Percentiles rank a stretch among this genome's conserved stretches.
These are phyloP conservation scores for Stenogyne calaminthoides DNA, from an alignment of 305 asterid species.

Conservation along the genomic window DNA sequence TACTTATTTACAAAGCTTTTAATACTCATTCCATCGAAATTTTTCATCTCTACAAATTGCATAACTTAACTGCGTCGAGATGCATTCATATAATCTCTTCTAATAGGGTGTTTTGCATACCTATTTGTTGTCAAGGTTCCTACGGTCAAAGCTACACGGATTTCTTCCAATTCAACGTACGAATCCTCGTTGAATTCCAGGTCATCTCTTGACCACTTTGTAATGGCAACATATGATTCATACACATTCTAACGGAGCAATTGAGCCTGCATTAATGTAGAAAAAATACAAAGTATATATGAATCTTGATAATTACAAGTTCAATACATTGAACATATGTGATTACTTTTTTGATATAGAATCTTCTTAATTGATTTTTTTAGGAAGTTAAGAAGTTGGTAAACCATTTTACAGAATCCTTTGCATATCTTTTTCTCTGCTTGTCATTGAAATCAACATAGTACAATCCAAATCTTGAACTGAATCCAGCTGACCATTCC, in stretches of 20 bases:
- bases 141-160: too few relatives aligned
- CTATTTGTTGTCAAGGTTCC: too few relatives aligned
- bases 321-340: neutral
- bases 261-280: too few relatives aligned
- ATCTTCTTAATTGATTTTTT: conserved; percentile 9
- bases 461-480: conserved; percentile 79
- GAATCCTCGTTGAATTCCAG: too few relatives aligned
- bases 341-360: neutral
- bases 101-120: too few relatives aligned
- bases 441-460: conserved; percentile 76
- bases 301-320: neutral
- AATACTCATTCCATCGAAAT: too few relatives aligned
- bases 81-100: neutral
- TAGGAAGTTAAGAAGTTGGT: conserved; percentile 63
- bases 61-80: neutral
- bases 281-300: neutral
- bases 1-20: too few relatives aligned
- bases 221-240: too few relatives aligned
- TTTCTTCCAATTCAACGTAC: too few relatives aligned
- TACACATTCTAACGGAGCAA: too few relatives aligned
- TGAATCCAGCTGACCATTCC: conserved; percentile 90
- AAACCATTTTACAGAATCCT: conserved; percentile 86
- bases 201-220: too few relatives aligned
- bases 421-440: conserved; percentile 74
- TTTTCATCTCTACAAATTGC: neutral